These are phyloP conservation scores for Citrus sp. DNA, from an alignment of 345 rosid species.

Conservation along the genomic window DNA sequence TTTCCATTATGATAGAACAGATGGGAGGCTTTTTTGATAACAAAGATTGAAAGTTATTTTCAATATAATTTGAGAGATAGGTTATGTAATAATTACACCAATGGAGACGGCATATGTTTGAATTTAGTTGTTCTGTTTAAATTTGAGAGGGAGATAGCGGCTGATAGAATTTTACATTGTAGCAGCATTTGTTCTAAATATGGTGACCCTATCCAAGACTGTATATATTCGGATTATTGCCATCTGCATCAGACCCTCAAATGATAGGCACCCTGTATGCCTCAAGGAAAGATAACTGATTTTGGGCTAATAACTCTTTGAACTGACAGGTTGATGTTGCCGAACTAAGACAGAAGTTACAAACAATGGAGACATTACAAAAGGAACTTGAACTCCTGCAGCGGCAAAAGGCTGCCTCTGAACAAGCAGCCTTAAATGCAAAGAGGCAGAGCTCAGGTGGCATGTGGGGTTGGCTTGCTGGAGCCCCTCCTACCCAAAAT, in stretches of 20 bases:
- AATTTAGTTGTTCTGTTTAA: background rate
- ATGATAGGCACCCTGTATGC: background rate
- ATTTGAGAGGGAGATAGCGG: background rate
- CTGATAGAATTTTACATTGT: background rate
- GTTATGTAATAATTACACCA: background rate
- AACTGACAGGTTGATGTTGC: conserved; percentile 90
- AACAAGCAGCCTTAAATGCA: conserved; percentile 74
- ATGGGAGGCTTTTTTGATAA: background rate
- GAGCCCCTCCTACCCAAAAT: conserved; percentile 44
- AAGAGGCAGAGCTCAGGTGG: conserved; percentile 83
- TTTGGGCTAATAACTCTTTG: conserved; percentile 12
- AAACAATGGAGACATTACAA: conserved; percentile 73
- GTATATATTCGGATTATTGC: background rate
- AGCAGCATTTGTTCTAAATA: background rate
- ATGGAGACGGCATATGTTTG: background rate
- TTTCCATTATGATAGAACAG: background rate
- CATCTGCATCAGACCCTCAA: background rate
- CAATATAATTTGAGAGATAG: background rate
- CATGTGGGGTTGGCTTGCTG: conserved; percentile 98
- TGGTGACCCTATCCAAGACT: background rate
- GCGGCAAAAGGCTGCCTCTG: conserved; percentile 96
- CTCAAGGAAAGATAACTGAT: background rate
- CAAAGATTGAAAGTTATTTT: background rate
- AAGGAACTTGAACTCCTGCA: conserved; percentile 91
- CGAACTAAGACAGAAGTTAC: conserved; percentile 90